Base-by-base conservation (phyloP, 108 stramenopile species). In the Stephanodiscus triporus region DNA sequence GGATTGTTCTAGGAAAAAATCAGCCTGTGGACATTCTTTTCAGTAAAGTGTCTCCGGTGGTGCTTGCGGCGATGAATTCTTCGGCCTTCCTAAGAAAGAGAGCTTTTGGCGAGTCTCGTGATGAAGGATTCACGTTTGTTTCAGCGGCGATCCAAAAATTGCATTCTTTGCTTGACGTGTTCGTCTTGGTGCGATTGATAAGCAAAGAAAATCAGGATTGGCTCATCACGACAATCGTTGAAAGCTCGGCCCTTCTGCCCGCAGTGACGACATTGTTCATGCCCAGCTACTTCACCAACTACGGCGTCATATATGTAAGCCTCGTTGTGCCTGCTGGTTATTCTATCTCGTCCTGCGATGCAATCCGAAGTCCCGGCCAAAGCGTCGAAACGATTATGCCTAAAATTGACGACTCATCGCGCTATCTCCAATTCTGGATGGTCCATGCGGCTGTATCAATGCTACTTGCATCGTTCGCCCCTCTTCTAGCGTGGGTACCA, bases 351-450 rank as follows among this genome's bases (percentile, higher is more conserved):
- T 53, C 76, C 23, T 71, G 75, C n/a, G 61, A 66, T 53, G 58
- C 66, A 4, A 49, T 49, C 24, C 49, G 20, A 27, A 81, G 55
- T 49, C 14, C 55, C 56, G 50, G 66, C 14, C 61, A 57, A 38
- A 63, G 62, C 10, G 16, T 57, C 32, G 66, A 70, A 13, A 45
- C 50, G 19, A 75, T 59, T 56, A 60, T 49, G 38, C 64, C 37
- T 10, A 67, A 51, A 38, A 73, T 83, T 42, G 56, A 72, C 22
- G 67, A 72, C n/a, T 47, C 59, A 40, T 61, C 86, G 20, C 66
- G 89, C 34, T 89, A 83, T 29, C 83, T 92, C 16, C 83, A 90
- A 60, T 94, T 89, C 77, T 94, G 93, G 93, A 68, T 91, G 14
- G 56, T 92, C 11, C 81, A 91, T 62, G 86, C 78, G 10, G 24